A percentile compares a stretch with the other conserved stretches of the same genome.
Conservation (phyloP, 1,139 yeast species). For the Yamadazyma songkhlaensis region DNA sequence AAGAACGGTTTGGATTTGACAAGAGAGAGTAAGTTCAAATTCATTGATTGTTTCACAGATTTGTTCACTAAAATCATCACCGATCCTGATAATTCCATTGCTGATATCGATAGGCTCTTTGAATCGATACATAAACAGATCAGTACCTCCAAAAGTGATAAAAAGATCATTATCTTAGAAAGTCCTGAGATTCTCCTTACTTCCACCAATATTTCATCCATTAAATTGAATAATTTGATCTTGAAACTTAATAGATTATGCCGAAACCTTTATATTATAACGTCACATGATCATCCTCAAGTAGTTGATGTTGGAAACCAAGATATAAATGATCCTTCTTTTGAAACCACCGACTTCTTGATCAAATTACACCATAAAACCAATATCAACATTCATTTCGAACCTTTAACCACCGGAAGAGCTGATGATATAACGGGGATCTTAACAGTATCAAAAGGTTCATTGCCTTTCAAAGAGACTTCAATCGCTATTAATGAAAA, state of each 20-base stretch:
- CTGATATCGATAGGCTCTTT: constrained; percentile 21
- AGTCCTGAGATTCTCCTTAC: constrained; percentile 50
- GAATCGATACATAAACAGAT: constrained; percentile 17
- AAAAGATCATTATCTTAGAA: constrained; percentile 39
- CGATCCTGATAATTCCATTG: constrained; percentile 19
- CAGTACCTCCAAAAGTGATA: constrained; percentile 8
- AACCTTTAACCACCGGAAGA: constrained; percentile 74
- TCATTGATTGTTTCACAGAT: constrained; percentile 43
- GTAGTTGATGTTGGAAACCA: constrained; percentile 30
- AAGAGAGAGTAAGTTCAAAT: constrained; percentile 29
- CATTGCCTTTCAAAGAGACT: constrained; percentile 22
- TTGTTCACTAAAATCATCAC: constrained; percentile 32
- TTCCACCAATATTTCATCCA: constrained; percentile 33
- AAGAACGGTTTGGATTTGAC: constrained; percentile 43
- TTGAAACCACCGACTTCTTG: constrained; percentile 43
- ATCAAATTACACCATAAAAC: constrained; percentile 51
- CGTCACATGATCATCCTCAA: constrained; percentile 38
- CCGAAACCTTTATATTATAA: constrained; percentile 32
- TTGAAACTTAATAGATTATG: constrained; percentile 33
- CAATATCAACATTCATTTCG: constrained; percentile 48
- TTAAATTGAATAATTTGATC: constrained; percentile 34
- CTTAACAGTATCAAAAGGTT: constrained; percentile 55
- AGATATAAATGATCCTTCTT: constrained; percentile 29
- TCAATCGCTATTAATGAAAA: constrained; percentile 38
- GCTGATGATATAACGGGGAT: constrained; percentile 84